phyloP scores from a whole-genome alignment of 2,329 filamentous ascomycete genomes.

The Cercospora nicotianae region DNA sequence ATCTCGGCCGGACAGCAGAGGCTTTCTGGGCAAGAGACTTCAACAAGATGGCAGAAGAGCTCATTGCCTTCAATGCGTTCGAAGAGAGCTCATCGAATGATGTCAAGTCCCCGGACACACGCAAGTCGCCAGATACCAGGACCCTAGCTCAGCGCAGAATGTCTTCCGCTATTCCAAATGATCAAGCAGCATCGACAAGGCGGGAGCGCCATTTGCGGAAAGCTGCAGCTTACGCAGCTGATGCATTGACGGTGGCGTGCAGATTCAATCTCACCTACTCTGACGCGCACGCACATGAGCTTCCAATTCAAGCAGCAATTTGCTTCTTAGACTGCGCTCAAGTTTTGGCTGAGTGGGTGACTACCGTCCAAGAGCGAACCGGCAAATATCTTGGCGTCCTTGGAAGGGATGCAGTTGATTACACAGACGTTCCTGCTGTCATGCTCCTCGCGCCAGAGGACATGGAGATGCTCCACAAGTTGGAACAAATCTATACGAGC shows the following conservation, averaged over 20 bases:
- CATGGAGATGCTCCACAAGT: conserved; percentile 77
- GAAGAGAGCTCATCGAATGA: conserved; percentile 8
- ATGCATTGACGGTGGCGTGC: conserved; percentile 85
- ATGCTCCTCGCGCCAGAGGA: conserved; percentile 94
- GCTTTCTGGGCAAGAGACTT: conserved; percentile 93
- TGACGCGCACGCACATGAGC: conserved; percentile 77
- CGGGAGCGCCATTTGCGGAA: conserved; percentile 87
- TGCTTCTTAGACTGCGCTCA: conserved; percentile 93
- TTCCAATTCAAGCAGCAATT: conserved; percentile 87
- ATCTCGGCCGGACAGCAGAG: conserved; percentile 88
- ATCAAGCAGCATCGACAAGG: conserved; percentile 55
- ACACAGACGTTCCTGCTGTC: conserved; percentile 76
- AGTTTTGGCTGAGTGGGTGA: conserved; percentile 90
- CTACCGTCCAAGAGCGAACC: conserved; percentile 90
- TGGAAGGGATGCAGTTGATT: conserved; percentile 77
- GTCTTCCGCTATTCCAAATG: conserved; percentile 23
- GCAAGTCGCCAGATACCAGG: conserved; percentile 16
- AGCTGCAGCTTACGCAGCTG: conserved; percentile 92
- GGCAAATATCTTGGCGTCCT: conserved; percentile 84
- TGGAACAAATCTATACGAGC: conserved; percentile 73
- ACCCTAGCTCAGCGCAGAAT: conserved; percentile 36
- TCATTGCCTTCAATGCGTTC: conserved; percentile 72
- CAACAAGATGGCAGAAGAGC: conserved; percentile 84
- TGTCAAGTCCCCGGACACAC: conserved; percentile 6
- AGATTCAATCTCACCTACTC: conserved; percentile 82